A percentile compares a stretch with the other conserved stretches of the same genome.
These are phyloP conservation scores for Orbilia quercus DNA, from an alignment of 2,329 filamentous ascomycete genomes.

Conservation along the genomic window DNA sequence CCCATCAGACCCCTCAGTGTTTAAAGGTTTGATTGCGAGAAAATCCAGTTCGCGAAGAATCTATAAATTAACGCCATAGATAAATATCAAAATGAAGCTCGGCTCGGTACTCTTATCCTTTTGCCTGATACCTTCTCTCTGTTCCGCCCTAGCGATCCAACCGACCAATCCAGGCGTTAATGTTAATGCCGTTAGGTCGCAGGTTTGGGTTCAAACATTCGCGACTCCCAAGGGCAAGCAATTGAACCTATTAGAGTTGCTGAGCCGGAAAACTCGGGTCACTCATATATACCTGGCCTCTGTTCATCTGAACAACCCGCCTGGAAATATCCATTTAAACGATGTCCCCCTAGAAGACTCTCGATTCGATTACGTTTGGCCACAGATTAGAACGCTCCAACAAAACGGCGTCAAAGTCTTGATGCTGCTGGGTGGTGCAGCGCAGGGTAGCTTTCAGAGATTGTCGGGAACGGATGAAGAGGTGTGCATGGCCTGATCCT, in stretches of 20 bases:
- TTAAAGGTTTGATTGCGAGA: too few species aligned
- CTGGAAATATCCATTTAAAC: slow-evolving; percentile 68
- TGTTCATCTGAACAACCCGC: slow-evolving; percentile 67
- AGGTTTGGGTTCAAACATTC: slow-evolving; percentile 60
- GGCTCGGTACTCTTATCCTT: slow-evolving; percentile 13
- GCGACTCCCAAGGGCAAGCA: slow-evolving; percentile 56
- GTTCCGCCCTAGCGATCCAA: neutral
- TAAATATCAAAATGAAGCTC: slow-evolving; percentile 15
- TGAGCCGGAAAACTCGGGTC: slow-evolving; percentile 61
- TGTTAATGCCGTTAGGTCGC: slow-evolving; percentile 16
- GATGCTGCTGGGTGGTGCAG: slow-evolving; percentile 69
- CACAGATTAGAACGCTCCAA: slow-evolving; percentile 67
- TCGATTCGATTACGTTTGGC: slow-evolving; percentile 66
- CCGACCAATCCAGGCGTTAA: neutral
- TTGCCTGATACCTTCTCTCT: slow-evolving; percentile 23
- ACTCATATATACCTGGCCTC: slow-evolving; percentile 69
- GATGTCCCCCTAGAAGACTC: slow-evolving; percentile 65
- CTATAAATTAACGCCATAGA: neutral
- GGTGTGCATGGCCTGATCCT: slow-evolving; percentile 2
- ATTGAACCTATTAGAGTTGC: slow-evolving; percentile 67
- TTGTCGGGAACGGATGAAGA: slow-evolving; percentile 60
- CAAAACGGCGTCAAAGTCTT: slow-evolving; percentile 68
- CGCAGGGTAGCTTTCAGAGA: slow-evolving; percentile 66
- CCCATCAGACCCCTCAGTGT: neutral
- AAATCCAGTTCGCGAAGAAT: neutral